A percentile compares a stretch with the other conserved stretches of the same genome.
Conservation (phyloP, 2,329 filamentous ascomycete genomes). For the Epichloe amarillans region DNA sequence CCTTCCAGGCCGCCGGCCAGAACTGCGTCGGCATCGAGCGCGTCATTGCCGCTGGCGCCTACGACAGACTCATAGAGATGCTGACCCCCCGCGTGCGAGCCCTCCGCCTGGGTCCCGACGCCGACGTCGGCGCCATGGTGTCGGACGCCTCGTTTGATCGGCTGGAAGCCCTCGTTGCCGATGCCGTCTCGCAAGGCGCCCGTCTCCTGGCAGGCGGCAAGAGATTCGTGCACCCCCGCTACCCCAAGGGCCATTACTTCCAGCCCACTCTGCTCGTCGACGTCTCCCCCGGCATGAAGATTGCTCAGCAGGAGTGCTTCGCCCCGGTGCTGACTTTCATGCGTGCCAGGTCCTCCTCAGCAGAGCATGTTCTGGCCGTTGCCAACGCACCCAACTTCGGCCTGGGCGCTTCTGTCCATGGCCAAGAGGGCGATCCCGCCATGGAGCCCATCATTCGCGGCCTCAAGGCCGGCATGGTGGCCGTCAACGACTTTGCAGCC, state of each 20-base stretch:
- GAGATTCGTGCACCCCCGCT: slow-evolving; percentile 55
- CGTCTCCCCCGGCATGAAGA: slow-evolving; percentile 73
- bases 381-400: slow-evolving; percentile 79
- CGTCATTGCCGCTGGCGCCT: slow-evolving; percentile 68
- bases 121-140: slow-evolving; percentile 84
- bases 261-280: slow-evolving; percentile 79
- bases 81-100: slow-evolving; percentile 64
- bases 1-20: slow-evolving; percentile 89
- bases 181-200: slow-evolving; percentile 69
- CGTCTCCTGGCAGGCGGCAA: slow-evolving; percentile 69
- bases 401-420: slow-evolving; percentile 82
- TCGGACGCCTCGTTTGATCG: slow-evolving; percentile 62
- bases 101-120: slow-evolving; percentile 61
- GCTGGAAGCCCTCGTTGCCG: slow-evolving; percentile 62
- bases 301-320: slow-evolving; percentile 86
- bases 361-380: slow-evolving; percentile 53
- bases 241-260: slow-evolving; percentile 83
- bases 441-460: slow-evolving; percentile 52
- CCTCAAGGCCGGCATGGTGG: slow-evolving; percentile 77
- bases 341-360: slow-evolving; percentile 48
- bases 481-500: slow-evolving; percentile 88
- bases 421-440: slow-evolving; percentile 44
- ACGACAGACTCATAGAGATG: slow-evolving; percentile 55
- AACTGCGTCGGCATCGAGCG: slow-evolving; percentile 98
- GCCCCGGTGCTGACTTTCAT: slow-evolving; percentile 82